Evolutionary conservation across 495 filamentous ascomycete species (phyloP).

Genomic region (Hypoxylon rickii): DNA sequence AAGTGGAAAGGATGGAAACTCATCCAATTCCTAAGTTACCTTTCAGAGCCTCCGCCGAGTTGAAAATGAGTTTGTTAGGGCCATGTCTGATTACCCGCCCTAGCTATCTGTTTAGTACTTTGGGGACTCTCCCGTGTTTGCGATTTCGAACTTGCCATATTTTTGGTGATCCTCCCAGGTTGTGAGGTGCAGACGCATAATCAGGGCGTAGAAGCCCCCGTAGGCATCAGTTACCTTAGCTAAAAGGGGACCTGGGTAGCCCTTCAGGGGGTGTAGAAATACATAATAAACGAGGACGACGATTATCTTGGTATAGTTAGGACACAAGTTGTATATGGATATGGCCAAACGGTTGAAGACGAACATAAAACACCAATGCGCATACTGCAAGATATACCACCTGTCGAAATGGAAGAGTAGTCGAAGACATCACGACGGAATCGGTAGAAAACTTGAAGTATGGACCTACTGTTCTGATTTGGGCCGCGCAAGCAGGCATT

Average conservation of each 20-base stretch:
- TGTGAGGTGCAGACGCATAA: constrained; percentile 50
- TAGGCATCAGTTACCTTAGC: constrained; percentile 49
- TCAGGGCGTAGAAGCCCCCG: constrained; percentile 44
- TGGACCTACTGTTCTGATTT: no score
- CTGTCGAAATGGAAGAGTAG: neutral
- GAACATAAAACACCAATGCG: neutral
- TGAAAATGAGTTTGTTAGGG: constrained; percentile 55
- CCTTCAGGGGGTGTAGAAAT: constrained; percentile 40
- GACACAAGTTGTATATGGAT: no score
- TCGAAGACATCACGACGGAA: neutral
- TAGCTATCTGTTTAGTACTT: neutral
- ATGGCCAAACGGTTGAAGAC: neutral
- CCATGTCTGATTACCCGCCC: constrained; percentile 47
- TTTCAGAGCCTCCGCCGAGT: constrained; percentile 45
- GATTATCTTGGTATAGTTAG: neutral
- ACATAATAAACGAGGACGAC: constrained; percentile 10
- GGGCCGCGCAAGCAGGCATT: no score
- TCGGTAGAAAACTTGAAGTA: no score
- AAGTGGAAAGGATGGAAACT: no score
- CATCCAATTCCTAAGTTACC: constrained; percentile 45
- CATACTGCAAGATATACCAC: neutral
- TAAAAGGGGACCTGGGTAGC: constrained; percentile 57
- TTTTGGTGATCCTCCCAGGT: constrained; percentile 46
- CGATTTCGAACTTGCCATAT: constrained; percentile 43
- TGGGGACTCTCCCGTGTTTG: neutral